Evolutionary conservation across 192 early-diverging fungal species (phyloP), one percentile per base, ranked within the genome.

Genomic region (Linnemannia schmuckeri): DNA sequence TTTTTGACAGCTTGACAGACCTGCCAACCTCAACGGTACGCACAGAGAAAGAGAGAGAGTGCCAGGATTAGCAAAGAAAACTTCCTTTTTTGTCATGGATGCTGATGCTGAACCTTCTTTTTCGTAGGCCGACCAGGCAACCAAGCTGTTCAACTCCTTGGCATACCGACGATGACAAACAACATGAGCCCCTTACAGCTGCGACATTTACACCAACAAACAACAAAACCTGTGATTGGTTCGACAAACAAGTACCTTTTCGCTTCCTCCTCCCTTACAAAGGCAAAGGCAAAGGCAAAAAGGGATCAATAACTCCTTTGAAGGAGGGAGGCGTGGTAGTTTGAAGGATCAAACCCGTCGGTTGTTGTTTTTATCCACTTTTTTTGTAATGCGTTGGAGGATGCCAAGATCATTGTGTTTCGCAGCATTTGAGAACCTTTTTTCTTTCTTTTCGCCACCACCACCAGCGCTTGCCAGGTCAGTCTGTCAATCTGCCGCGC

Each of bases 61-160:
- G 3, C 42, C 55, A 20, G n/a, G 8, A 33, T 1, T 33, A 68
- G 27, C 13, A 27, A 72, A 6, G 63, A 33, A 66, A 66, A 27
- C 30, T 66, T 13, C 61, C 38, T 42, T 72, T 72, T 72, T 41
- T 40, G n/a, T 66, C 13, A 10, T 46, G 24, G 30, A n/a, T 61
- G 18, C 18, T 52, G 49, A 49, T 41, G 24, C 37, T 35, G 35
- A 55, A 46, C 47, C 41, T 73, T 68, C 20, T 24, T 55, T 49
- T 37, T 79, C 46, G 71, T 42, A 86, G 84, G 84, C 84, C 6
- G 79, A 86, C 71, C 84, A 86, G 74, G 84, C 84, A 57, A 75
- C 78, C 35, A 86, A 86, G 71, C 63, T 86, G 0, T 86, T 86
- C 47, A 79, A 86, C 8, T 81, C 84, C 79, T 86, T 86, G 84